Percentiles rank a stretch among this genome's conserved stretches.
phyloP scores from a whole-genome alignment of 2,329 filamentous ascomycete species.

The Colletotrichum caudatum region DNA sequence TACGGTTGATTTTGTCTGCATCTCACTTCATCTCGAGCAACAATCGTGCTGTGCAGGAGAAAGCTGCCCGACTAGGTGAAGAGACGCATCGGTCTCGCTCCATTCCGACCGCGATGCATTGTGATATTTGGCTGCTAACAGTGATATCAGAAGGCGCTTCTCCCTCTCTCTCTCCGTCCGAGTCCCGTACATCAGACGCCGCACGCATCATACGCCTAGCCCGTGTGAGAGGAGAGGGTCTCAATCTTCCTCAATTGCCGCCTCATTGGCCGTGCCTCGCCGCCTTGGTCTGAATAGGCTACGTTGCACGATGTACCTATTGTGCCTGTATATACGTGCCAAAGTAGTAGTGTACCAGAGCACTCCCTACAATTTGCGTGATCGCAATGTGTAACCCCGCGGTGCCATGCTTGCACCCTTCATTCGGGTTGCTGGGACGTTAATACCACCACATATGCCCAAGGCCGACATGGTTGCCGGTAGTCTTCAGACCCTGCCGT shows the following conservation, averaged over 20 bases:
- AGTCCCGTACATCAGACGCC: slow-evolving; percentile 30
- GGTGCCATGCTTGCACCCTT: slow-evolving; percentile 23
- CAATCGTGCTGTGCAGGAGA: slow-evolving; percentile 21
- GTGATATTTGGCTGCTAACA: background rate
- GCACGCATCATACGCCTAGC: background rate
- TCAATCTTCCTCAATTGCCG: background rate
- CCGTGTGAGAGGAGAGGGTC: no score
- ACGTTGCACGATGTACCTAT: background rate
- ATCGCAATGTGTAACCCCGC: slow-evolving; percentile 23
- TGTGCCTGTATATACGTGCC: no score
- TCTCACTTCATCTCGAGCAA: slow-evolving; percentile 1
- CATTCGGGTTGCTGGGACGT: slow-evolving; percentile 37
- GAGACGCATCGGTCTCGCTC: slow-evolving; percentile 29
- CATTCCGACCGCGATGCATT: slow-evolving; percentile 17
- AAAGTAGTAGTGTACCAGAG: background rate
- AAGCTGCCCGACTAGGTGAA: slow-evolving; percentile 29
- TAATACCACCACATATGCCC: slow-evolving; percentile 33
- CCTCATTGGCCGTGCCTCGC: background rate
- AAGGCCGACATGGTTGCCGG: slow-evolving; percentile 15
- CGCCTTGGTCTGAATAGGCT: background rate
- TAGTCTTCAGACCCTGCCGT: slow-evolving; percentile 26
- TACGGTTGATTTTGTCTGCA: background rate
- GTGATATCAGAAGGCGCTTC: background rate
- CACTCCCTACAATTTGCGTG: slow-evolving; percentile 3
- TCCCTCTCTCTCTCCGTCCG: background rate